Base-by-base conservation (phyloP, 2,329 filamentous ascomycete species). In the Scedosporium dehoogii region DNA sequence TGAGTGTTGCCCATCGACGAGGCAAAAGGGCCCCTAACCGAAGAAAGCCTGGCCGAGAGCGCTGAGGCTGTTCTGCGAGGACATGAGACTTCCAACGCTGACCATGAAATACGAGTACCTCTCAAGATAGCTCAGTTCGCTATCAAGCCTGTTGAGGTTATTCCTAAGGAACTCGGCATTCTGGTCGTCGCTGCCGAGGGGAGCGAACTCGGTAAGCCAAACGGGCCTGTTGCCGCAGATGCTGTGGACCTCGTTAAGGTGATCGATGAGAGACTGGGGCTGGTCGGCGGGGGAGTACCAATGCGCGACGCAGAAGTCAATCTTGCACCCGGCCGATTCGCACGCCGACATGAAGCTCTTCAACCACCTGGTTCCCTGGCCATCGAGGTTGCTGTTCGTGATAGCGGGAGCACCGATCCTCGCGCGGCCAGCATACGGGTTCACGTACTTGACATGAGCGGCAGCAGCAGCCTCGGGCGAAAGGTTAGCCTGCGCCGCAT, bases 141-240 rank as follows among this genome's bases (percentile, higher is more conserved):
- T 71, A 64, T 85, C 81, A 6, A 85, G 75, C 67, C 75, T 70
- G 63, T 77, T 68, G 33, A 82, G 76, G 66, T 82, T 76, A 5
- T 74, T 70, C 64, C 72, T 62, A 63, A 88, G 73, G 77, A 86
- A 86, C 21, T 64, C 64, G 65, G 71, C 71, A 64, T 78, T 72
- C 66, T 78, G 71, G 25, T 77, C 74, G 48, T 76, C 73, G 60
- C 72, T 73, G 63, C 77, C 80, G 41, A 73, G 69, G 61, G 83
- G 79, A 25, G 80, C 85, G 66, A 88, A 88, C 78, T 89, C 86
- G 62, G 84, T 87, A 62, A 88, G 74, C 81, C 82, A 87, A 71
- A 89, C 73, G 56, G 78, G 77, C 76, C 79, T 79, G 69, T 72
- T 74, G 53, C 73, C 69, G 70, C 81, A 83, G 64, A 73, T 69